Evolutionary conservation across 2,329 filamentous ascomycete genomes (phyloP).

Genomic region (Colletotrichum eremochloae): DNA sequence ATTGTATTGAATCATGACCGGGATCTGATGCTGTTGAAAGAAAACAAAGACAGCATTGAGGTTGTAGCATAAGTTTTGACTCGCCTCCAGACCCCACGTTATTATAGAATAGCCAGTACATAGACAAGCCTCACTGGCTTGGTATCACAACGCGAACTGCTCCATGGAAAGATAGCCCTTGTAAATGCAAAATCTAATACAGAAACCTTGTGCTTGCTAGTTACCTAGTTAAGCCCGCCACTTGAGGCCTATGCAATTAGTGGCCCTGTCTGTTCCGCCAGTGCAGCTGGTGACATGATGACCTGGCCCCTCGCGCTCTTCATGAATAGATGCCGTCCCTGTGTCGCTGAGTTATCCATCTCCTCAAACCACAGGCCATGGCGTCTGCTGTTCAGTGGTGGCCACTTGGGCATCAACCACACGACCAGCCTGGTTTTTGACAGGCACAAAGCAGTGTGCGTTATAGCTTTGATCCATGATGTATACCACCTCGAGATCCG

Average conservation of each 20-base stretch:
- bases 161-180: not conserved
- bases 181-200: not conserved
- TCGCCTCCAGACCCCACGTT: too few relatives aligned
- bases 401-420: not conserved
- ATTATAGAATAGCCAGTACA: too few relatives aligned
- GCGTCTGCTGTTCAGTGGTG: not conserved
- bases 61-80: not conserved
- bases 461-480: not conserved
- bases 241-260: not conserved
- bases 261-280: too few relatives aligned
- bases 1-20: not conserved
- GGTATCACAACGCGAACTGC: not conserved
- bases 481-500: not conserved
- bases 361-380: not conserved
- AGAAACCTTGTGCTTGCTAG: not conserved
- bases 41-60: not conserved
- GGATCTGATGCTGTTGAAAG: not conserved
- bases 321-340: not conserved
- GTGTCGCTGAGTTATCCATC: not conserved
- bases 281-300: too few relatives aligned
- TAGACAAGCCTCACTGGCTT: not conserved
- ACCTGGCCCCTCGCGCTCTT: not conserved
- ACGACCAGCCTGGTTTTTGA: not conserved
- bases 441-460: not conserved
- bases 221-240: too few relatives aligned